These are phyloP conservation scores for Acrocalymma vagum DNA, from an alignment of 2,329 filamentous ascomycete genomes.

Conservation along the genomic window DNA sequence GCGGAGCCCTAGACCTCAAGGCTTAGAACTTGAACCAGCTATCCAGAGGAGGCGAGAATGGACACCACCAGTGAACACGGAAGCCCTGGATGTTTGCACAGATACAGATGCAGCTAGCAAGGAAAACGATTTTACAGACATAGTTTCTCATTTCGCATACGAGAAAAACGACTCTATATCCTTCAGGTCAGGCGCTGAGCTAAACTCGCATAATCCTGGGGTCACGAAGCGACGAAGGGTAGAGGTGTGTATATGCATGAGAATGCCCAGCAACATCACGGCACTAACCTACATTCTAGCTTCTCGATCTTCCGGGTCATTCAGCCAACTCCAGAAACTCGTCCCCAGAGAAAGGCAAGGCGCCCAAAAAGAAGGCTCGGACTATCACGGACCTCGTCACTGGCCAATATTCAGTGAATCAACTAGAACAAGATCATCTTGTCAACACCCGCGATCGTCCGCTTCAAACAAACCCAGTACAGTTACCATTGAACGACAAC, in stretches of 20 bases:
- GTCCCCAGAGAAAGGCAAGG: constrained; percentile 43
- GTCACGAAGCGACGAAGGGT: constrained; percentile 38
- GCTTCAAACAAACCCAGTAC: constrained; percentile 23
- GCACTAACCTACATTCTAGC: constrained; percentile 15
- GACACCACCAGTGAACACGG: constrained; percentile 46
- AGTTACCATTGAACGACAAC: constrained; percentile 36
- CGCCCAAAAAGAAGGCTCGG: constrained; percentile 47
- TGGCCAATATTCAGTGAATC: constrained; percentile 37
- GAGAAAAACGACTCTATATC: constrained; percentile 11
- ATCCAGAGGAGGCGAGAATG: constrained; percentile 41
- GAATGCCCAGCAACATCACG: background rate
- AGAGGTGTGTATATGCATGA: constrained; percentile 25
- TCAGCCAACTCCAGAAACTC: constrained; percentile 26
- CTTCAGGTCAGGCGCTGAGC: constrained; percentile 10
- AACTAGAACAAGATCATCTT: constrained; percentile 9
- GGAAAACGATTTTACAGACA: constrained; percentile 36
- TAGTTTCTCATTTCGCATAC: constrained; percentile 41
- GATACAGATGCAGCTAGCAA: constrained; percentile 31
- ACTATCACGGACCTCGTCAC: constrained; percentile 51
- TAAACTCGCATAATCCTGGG: too few relatives aligned
- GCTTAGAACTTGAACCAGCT: constrained; percentile 38
- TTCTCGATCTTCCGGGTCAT: constrained; percentile 37
- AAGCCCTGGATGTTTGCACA: constrained; percentile 14
- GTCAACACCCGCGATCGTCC: constrained; percentile 27
- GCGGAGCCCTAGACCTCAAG: constrained; percentile 25